Evolutionary conservation across 1,284 basidiomycete genomes (phyloP), one percentile per base, ranked within the genome.

Genomic region (Gomphus bonarii): DNA sequence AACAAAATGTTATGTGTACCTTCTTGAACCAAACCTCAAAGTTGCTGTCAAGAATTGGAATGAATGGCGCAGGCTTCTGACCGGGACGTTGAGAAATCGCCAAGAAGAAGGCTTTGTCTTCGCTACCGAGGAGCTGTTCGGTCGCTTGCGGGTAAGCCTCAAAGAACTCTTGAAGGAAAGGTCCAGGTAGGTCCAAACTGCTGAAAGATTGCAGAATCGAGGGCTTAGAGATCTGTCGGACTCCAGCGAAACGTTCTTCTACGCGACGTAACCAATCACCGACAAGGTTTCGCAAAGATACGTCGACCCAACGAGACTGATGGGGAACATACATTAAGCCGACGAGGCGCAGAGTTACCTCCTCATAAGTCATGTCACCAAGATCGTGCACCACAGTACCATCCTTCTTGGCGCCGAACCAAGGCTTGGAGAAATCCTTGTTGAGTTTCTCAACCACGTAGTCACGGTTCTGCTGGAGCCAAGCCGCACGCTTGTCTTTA

Each of bases 11-110:
- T 12, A 36, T 1, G 64, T 76, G 28, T 60, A 88, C 90, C 83
- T 97, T 97, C 80, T 97, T 97, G 77, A 97, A 97, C 93, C 95
- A 97, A 57, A 97, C 92, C 70, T 95, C 92, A 69, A 99, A 97
- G 63, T 73, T 84, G 25, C 84, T 82, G 70, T 98, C 95, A 50
- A 99, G 81, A 53, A 98, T 85, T n/a, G 95, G 95, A 65, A 99
- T 97, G 78, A 98, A 99, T 1, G 95, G 97, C 8, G 89, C 95
- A 0, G 97, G 97, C 76, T 99, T 99, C 78, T 99, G 95, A 14
- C 92, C 91, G 14, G 91, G 91, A 57, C 97, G 82, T 71, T 97
- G 94, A 46, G 90, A 80, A 66, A 99, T 95, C 40, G 89, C 87
- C 50, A 99, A 80, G 83, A 99, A 98, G 75, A 85, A 99, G 0